phyloP scores from a whole-genome alignment of 148 eudicot species.

The Heliamphora exappendiculata region DNA sequence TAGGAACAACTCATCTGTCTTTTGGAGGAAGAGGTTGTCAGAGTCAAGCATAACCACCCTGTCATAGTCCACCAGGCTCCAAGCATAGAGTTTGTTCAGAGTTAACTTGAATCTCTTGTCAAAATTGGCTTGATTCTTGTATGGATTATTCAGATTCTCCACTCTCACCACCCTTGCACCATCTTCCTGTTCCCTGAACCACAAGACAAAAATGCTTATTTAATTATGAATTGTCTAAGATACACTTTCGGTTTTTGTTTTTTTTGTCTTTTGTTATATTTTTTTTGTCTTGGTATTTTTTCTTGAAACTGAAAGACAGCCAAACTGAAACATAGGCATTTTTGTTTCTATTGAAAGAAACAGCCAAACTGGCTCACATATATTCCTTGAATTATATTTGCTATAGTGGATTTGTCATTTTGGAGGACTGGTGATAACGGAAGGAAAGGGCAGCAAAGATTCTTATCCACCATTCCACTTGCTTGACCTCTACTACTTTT shows the following conservation, averaged over 20 bases:
- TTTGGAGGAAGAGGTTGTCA: constrained; percentile 80
- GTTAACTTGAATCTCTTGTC: constrained; percentile 71
- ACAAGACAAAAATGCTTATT: background rate
- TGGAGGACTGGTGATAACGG: background rate
- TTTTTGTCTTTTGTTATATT: background rate
- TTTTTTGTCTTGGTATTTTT: background rate
- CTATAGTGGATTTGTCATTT: background rate
- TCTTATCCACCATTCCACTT: background rate
- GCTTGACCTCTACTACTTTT: background rate
- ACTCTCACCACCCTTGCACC: constrained; percentile 86
- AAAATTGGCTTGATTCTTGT: constrained; percentile 23
- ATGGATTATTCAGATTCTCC: constrained; percentile 73
- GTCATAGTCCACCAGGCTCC: constrained; percentile 78
- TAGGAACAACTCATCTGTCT: constrained; percentile 83
- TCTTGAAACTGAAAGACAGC: no score
- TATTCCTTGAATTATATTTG: no score
- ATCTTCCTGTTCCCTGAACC: constrained; percentile 71
- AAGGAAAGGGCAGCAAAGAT: background rate
- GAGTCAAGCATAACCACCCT: constrained; percentile 93
- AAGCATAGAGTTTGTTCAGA: constrained; percentile 81
- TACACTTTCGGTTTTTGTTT: background rate
- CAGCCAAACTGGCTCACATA: no score
- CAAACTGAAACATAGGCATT: background rate
- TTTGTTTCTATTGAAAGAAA: no score
- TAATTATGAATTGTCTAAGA: background rate